Evolutionary conservation across 2,329 filamentous ascomycete genomes (phyloP).

Genomic region (Chaetomiaceae sp.): DNA sequence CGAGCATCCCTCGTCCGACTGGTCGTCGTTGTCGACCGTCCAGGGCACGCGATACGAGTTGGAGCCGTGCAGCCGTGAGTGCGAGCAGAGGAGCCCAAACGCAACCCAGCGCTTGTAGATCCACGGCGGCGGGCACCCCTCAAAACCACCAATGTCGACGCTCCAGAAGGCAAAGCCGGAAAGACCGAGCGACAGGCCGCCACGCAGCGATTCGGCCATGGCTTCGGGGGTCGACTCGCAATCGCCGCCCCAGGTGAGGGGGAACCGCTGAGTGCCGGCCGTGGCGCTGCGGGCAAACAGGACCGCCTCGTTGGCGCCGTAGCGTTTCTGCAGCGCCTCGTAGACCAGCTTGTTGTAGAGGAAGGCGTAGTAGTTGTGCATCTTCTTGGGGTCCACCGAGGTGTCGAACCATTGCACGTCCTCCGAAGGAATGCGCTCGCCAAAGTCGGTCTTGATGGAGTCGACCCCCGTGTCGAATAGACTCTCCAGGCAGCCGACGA

Average conservation of each 20-base stretch:
- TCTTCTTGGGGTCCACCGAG: constrained; percentile 55
- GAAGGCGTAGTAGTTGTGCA: constrained; percentile 77
- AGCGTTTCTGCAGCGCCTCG: constrained; percentile 56
- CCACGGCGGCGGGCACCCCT: constrained; percentile 61
- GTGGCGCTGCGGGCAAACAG: constrained; percentile 63
- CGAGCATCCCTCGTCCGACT: constrained; percentile 50
- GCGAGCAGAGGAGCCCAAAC: constrained; percentile 67
- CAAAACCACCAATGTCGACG: constrained; percentile 45
- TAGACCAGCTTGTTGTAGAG: constrained; percentile 68
- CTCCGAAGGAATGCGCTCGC: constrained; percentile 63
- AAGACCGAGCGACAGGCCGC: constrained; percentile 30
- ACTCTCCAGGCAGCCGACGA: constrained; percentile 53
- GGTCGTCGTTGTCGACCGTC: constrained; percentile 63
- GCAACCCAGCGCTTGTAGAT: constrained; percentile 76
- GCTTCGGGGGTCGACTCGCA: constrained; percentile 70
- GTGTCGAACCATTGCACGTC: constrained; percentile 62
- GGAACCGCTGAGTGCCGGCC: constrained; percentile 65
- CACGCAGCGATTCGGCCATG: constrained; percentile 57
- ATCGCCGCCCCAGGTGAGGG: constrained; percentile 69
- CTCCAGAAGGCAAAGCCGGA: constrained; percentile 32
- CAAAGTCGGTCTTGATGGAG: constrained; percentile 72
- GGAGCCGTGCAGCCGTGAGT: constrained; percentile 66
- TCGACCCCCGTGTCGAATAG: constrained; percentile 68
- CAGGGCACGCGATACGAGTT: constrained; percentile 71
- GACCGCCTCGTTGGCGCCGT: constrained; percentile 52